Evolutionary conservation across 352 stramenopile genomes (phyloP).

Genomic region (Plasmopara muralis): DNA sequence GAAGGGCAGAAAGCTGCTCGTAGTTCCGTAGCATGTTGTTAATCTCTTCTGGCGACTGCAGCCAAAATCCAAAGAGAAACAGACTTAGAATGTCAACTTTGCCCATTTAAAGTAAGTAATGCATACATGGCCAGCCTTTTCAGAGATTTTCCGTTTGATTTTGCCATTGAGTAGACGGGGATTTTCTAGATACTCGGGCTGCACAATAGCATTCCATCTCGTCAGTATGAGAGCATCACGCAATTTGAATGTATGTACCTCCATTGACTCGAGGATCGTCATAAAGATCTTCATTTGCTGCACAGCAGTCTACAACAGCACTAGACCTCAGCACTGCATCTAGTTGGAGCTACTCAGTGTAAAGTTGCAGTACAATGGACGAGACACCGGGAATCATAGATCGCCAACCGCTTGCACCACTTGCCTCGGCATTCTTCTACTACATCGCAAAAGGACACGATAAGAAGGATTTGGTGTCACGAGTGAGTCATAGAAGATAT

Average conservation of each 20-base stretch:
- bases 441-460: too few species aligned
- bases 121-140: constrained; percentile 77
- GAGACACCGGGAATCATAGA: constrained; percentile 76
- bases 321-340: constrained; percentile 2
- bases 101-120: not conserved
- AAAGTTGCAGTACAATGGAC: constrained; percentile 44
- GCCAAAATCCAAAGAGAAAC: not conserved
- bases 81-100: not conserved
- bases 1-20: constrained; percentile 69
- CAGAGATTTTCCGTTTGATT: constrained; percentile 70
- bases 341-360: constrained; percentile 1
- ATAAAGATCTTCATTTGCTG: constrained; percentile 83
- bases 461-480: not conserved
- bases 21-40: constrained; percentile 85
- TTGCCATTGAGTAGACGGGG: constrained; percentile 80
- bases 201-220: not conserved
- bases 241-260: constrained; percentile 28
- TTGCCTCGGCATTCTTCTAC: constrained; percentile 75
- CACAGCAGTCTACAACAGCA: constrained; percentile 53
- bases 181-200: constrained; percentile 64
- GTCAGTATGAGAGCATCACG: not conserved
- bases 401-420: constrained; percentile 65
- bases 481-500: not conserved
- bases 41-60: constrained; percentile 72
- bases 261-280: constrained; percentile 67